Evolutionary conservation across 495 filamentous ascomycete species (phyloP), one percentile per base, ranked within the genome.

Genomic region (Tuber microsphaerosporum): DNA sequence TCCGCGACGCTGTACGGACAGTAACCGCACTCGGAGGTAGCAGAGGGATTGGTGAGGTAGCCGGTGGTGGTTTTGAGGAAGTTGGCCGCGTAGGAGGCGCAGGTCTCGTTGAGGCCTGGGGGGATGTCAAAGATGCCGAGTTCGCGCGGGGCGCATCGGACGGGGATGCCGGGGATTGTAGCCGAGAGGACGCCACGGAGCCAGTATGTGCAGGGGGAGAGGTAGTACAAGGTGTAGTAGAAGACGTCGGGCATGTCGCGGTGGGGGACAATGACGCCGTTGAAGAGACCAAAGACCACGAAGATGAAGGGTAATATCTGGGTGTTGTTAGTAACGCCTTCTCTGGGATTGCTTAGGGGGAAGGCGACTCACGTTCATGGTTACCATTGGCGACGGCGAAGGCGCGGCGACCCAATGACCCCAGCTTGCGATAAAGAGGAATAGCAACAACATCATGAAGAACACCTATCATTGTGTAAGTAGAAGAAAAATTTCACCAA

Each of bases 321-420:
- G 51, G 51, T 0, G n/a, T 61, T 61, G 51, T 61, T 6, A 61
- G 51, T 31, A 14, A 61, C 14, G 51, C n/a, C 26, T 91, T 86
- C 69, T 87, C 76, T 76, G 73, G 75, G 72, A 17, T n/a, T 12
- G 71, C 1, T 37, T 37, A 37, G 42, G 19, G 46, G 26, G 12
- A 12, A 9, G 7, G 48, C n/a, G 22, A n/a, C 84, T 75, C 8
- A 89, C 85, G 84, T 94, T 94, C 69, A 89, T 88, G 80, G 94
- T 93, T 80, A 94, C 91, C 5, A 91, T 92, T 85, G 94, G 93
- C 10, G 86, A 89, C 1, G 92, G 92, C 0, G 93, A 91, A 84
- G 93, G 92, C 7, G 92, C 91, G 80, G 90, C 91, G 77, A 94
- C 92, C 90, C 91, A 94, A 81, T 95, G 92, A 39, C 92, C 92